Evolutionary conservation across 768 basidiomycete species (phyloP).

Genomic region (Multifurca ochricompacta): DNA sequence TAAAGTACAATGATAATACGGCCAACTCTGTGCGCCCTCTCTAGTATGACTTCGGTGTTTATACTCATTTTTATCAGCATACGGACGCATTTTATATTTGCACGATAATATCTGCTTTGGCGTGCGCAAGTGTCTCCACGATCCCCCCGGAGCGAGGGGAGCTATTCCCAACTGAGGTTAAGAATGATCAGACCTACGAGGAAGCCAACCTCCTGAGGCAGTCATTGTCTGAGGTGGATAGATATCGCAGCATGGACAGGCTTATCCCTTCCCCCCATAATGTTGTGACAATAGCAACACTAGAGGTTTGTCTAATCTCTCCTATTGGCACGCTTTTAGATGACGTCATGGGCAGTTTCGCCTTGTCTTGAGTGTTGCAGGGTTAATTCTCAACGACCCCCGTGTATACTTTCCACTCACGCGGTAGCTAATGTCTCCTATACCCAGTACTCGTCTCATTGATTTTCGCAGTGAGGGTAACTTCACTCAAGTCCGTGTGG

Average conservation of each 20-base stretch:
- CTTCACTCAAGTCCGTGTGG: constrained; percentile 81
- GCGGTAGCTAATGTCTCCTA: constrained; percentile 43
- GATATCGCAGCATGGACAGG: constrained; percentile 92
- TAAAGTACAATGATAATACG: constrained; percentile 95
- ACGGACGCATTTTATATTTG: constrained; percentile 90
- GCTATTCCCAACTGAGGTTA: constrained; percentile 59
- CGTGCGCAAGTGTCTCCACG: constrained; percentile 68
- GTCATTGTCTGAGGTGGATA: constrained; percentile 74
- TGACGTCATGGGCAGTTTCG: constrained; percentile 51
- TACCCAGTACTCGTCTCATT: neutral
- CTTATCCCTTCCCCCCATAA: constrained; percentile 94
- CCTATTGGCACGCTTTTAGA: neutral
- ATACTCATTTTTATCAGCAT: constrained; percentile 42
- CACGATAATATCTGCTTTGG: constrained; percentile 73
- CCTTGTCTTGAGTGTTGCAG: constrained; percentile 66
- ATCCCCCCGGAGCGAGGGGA: constrained; percentile 77
- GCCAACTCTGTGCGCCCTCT: constrained; percentile 62
- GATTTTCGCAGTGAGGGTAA: constrained; percentile 71
- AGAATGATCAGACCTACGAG: constrained; percentile 57
- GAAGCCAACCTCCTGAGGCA: constrained; percentile 65
- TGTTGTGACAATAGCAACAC: constrained; percentile 79
- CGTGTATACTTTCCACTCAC: constrained; percentile 82
- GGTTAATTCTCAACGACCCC: constrained; percentile 69
- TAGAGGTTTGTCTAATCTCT: constrained; percentile 53
- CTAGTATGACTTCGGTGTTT: constrained; percentile 1